Evolutionary conservation across 768 basidiomycete species (phyloP).

Genomic region (Tubosaeta brunneosetosa): DNA sequence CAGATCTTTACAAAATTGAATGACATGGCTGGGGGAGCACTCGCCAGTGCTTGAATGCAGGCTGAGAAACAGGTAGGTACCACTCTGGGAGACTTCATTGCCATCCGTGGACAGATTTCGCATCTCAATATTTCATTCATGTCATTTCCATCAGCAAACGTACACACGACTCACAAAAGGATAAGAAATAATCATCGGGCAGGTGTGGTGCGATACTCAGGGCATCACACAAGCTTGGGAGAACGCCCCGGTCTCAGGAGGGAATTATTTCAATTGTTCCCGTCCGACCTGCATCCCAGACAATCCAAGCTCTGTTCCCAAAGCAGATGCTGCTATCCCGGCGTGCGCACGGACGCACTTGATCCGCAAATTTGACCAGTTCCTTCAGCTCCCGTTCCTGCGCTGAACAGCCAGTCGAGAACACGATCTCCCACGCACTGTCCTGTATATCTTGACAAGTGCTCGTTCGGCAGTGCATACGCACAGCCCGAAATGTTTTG

Average conservation of each 20-base stretch:
- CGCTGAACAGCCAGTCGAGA: slow-evolving; percentile 11
- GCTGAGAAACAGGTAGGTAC: too few species aligned
- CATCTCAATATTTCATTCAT: too few species aligned
- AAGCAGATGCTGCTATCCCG: slow-evolving; percentile 2
- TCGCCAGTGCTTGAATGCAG: too few species aligned
- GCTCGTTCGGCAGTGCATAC: slow-evolving; percentile 6
- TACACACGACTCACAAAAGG: too few species aligned
- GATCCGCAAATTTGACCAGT: slow-evolving; percentile 7
- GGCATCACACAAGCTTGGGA: not conserved
- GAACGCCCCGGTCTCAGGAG: not conserved
- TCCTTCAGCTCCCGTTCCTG: slow-evolving; percentile 15
- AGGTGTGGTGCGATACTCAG: too few species aligned
- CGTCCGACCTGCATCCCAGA: slow-evolving; percentile 18
- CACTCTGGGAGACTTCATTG: too few species aligned
- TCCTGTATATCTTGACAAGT: not conserved
- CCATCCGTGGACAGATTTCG: too few species aligned
- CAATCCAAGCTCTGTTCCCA: slow-evolving; percentile 14
- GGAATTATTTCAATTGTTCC: not conserved
- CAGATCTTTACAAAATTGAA: too few species aligned
- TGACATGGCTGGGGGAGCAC: too few species aligned
- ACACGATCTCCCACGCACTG: slow-evolving; percentile 6
- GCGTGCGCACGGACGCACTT: not conserved
- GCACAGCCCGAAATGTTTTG: slow-evolving; percentile 13
- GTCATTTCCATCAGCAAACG: too few species aligned
- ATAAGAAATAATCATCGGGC: too few species aligned